Conservation (phyloP, 23 red algal genomes). For the Gracilaria vermiculophylla region DNA sequence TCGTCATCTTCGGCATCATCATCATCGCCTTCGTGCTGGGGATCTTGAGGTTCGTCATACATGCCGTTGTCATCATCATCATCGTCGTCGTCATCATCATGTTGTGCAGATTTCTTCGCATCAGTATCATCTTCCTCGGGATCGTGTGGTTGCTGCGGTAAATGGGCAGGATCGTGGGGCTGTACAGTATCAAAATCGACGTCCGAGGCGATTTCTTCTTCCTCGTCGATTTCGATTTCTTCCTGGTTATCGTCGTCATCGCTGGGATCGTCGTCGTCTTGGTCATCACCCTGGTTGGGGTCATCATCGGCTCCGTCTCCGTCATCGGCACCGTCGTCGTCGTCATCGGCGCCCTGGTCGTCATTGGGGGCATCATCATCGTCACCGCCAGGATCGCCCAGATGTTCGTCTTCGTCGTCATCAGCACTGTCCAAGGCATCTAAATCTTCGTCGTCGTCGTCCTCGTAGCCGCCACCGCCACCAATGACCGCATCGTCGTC, state of each 20-base stretch:
- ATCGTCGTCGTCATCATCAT: constrained; percentile 1
- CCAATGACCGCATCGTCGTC: constrained; percentile 46
- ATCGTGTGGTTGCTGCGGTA: neutral
- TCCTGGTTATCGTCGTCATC: constrained; percentile 55
- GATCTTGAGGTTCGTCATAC: constrained; percentile 18
- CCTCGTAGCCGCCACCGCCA: constrained; percentile 37
- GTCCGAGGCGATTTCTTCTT: constrained; percentile 33
- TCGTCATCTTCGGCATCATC: constrained; percentile 17
- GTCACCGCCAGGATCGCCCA: constrained; percentile 7
- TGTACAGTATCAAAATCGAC: neutral
- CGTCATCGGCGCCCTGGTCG: constrained; percentile 32
- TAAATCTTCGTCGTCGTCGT: constrained; percentile 34
- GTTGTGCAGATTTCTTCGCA: neutral
- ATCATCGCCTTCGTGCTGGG: constrained; percentile 5
- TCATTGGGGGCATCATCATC: constrained; percentile 7
- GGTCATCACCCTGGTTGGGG: constrained; percentile 9
- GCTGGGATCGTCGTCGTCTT: constrained; percentile 22
- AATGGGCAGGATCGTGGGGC: neutral
- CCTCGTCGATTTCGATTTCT: constrained; percentile 54
- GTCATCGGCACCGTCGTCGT: constrained; percentile 25
- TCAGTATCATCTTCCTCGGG: constrained; percentile 25
- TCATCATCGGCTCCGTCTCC: constrained; percentile 14
- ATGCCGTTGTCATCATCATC: constrained; percentile 5
- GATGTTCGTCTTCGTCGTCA: constrained; percentile 58
- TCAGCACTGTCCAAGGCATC: constrained; percentile 24